phyloP scores from a whole-genome alignment of 345 rosid species.

The Angophora floribunda region DNA sequence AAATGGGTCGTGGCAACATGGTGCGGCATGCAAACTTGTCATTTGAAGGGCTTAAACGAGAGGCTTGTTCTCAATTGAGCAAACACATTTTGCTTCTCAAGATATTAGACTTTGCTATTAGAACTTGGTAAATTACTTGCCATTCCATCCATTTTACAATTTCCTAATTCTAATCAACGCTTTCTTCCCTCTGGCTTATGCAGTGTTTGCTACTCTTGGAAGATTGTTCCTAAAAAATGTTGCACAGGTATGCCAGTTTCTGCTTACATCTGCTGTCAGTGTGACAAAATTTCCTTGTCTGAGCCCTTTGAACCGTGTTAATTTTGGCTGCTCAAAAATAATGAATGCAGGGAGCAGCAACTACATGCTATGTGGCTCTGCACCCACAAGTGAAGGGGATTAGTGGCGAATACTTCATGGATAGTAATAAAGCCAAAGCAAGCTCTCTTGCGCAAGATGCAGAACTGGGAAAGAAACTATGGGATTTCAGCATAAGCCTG shows the following conservation, averaged over 20 bases:
- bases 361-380: conserved; percentile 70
- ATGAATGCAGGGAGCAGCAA: conserved; percentile 61
- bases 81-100: background rate
- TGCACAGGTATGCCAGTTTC: conserved; percentile 41
- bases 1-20: background rate
- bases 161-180: background rate
- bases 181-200: background rate
- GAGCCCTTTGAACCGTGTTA: background rate
- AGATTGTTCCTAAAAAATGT: conserved; percentile 41
- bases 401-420: conserved; percentile 51
- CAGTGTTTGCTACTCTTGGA: conserved; percentile 37
- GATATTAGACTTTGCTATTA: background rate
- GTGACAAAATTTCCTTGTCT: background rate
- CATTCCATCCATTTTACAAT: background rate
- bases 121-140: background rate
- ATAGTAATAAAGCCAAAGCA: conserved; percentile 36
- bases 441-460: conserved; percentile 32
- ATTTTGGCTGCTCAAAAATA: background rate
- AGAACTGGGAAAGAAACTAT: conserved; percentile 43
- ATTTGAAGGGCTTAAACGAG: background rate
- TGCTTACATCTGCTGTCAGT: background rate
- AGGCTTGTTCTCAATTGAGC: background rate
- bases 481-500: conserved; percentile 62
- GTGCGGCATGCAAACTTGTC: background rate
- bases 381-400: conserved; percentile 62